phyloP scores from a whole-genome alignment of 345 rosid species.

The Anastatica hierochuntica region DNA sequence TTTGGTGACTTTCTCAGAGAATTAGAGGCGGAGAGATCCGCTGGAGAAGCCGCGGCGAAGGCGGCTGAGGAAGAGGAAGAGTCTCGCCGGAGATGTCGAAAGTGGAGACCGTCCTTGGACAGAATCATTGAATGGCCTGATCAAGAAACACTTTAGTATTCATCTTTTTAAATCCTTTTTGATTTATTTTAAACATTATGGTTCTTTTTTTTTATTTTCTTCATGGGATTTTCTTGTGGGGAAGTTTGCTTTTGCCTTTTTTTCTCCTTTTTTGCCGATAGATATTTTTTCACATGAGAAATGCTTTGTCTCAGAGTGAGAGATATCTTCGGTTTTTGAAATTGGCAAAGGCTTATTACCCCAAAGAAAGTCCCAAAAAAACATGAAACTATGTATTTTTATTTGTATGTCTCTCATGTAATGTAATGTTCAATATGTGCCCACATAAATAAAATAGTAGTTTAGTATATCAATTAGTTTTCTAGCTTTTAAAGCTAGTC shows the following conservation, averaged over 20 bases:
- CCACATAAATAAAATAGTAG: background rate
- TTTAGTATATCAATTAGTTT: too few relatives aligned
- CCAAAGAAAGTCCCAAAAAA: constrained; percentile 9
- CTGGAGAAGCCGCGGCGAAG: constrained; percentile 27
- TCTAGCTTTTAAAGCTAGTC: too few relatives aligned
- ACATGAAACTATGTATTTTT: constrained; percentile 18
- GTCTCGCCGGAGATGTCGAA: constrained; percentile 21
- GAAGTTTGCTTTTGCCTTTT: constrained; percentile 19
- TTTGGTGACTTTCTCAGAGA: constrained; percentile 31
- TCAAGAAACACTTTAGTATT: constrained; percentile 19
- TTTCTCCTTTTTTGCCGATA: background rate
- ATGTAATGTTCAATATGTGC: background rate
- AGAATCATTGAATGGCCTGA: constrained; percentile 49
- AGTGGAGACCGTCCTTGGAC: constrained; percentile 67
- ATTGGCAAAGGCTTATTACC: constrained; percentile 10
- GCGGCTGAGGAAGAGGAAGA: constrained; percentile 21
- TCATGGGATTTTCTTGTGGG: constrained; percentile 5
- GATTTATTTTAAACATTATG: background rate
- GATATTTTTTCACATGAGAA: constrained; percentile 22
- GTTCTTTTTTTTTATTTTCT: too few relatives aligned
- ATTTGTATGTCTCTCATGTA: constrained; percentile 2
- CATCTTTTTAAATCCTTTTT: background rate
- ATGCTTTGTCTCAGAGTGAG: constrained; percentile 14
- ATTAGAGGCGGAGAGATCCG: constrained; percentile 29
- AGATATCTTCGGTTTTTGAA: constrained; percentile 18